Percentiles rank a stretch among this genome's conserved stretches.
These are phyloP conservation scores for Kuraishia borneana DNA, from an alignment of 805 yeast genomes.

Conservation along the genomic window DNA sequence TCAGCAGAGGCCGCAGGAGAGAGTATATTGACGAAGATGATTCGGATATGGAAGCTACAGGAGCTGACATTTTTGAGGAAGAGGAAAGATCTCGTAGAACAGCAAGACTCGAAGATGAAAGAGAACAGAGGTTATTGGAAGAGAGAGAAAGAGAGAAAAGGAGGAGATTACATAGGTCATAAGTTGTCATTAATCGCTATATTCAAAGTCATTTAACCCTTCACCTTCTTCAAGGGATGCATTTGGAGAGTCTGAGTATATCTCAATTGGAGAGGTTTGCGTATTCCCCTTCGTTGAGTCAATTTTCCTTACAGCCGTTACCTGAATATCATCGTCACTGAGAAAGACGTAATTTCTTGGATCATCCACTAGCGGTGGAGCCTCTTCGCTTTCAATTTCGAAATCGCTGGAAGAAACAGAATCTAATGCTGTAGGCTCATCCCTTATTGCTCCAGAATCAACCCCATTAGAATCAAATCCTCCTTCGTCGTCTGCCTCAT, in stretches of 20 bases:
- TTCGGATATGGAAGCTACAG: constrained; percentile 90
- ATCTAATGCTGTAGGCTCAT: too few relatives aligned
- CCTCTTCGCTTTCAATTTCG: constrained; percentile 1
- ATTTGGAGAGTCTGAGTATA: not conserved
- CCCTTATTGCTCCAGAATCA: constrained; percentile 2
- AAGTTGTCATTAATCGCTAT: not conserved
- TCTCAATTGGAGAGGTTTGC: not conserved
- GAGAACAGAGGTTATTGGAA: constrained; percentile 55
- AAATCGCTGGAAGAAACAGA: not conserved
- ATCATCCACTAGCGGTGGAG: constrained; percentile 2
- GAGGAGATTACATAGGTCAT: constrained; percentile 18
- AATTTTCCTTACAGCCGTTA: too few relatives aligned
- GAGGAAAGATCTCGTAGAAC: constrained; percentile 57
- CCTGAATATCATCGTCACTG: constrained; percentile 3
- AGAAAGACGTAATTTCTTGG: constrained; percentile 4
- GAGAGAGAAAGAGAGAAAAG: constrained; percentile 33
- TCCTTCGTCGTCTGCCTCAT: constrained; percentile 3
- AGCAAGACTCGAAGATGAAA: constrained; percentile 68
- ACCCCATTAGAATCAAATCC: constrained; percentile 3
- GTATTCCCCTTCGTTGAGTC: not conserved
- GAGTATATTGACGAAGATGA: constrained; percentile 31
- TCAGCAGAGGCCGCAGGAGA: constrained; percentile 53
- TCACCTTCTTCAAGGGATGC: constrained; percentile 1
- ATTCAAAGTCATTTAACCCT: constrained; percentile 3
- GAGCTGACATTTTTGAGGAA: constrained; percentile 77